Percentiles rank a stretch among this genome's conserved stretches.
These are phyloP conservation scores for Penicillium sp. DNA, from an alignment of 2,329 filamentous ascomycete genomes.

Conservation along the genomic window DNA sequence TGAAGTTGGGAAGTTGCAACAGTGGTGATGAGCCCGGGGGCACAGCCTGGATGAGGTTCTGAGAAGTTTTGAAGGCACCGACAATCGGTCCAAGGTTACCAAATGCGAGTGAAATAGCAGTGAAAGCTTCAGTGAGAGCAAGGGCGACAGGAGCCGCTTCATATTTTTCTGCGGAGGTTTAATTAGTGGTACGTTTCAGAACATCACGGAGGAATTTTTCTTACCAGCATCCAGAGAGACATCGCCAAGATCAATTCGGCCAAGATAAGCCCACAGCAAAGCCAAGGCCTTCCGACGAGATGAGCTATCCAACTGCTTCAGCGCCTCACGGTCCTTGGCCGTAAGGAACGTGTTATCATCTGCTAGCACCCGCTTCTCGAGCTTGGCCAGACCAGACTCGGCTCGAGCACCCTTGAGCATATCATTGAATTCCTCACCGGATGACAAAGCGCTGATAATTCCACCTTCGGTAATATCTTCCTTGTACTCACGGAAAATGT, in stretches of 20 bases:
- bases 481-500: slow-evolving; percentile 88
- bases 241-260: slow-evolving; percentile 81
- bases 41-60: slow-evolving; percentile 86
- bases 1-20: slow-evolving; percentile 87
- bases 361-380: slow-evolving; percentile 77
- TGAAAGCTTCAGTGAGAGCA: slow-evolving; percentile 80
- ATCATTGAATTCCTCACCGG: slow-evolving; percentile 79
- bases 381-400: slow-evolving; percentile 74
- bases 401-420: slow-evolving; percentile 73
- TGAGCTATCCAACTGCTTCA: slow-evolving; percentile 77
- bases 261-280: slow-evolving; percentile 92
- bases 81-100: slow-evolving; percentile 79
- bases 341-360: slow-evolving; percentile 60
- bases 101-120: slow-evolving; percentile 82
- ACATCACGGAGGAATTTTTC: neutral
- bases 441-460: slow-evolving; percentile 76
- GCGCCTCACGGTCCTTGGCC: slow-evolving; percentile 69
- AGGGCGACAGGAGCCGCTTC: slow-evolving; percentile 85
- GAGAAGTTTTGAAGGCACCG: slow-evolving; percentile 75
- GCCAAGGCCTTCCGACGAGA: slow-evolving; percentile 81
- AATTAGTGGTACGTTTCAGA: slow-evolving; percentile 16
- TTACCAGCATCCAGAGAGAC: slow-evolving; percentile 65
- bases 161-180: slow-evolving; percentile 63
- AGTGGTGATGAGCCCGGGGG: slow-evolving; percentile 80
- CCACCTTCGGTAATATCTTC: slow-evolving; percentile 78